Evolutionary conservation across 441 rosid genomes (phyloP), one percentile per base, ranked within the genome.

Genomic region (Omphalea diandra): DNA sequence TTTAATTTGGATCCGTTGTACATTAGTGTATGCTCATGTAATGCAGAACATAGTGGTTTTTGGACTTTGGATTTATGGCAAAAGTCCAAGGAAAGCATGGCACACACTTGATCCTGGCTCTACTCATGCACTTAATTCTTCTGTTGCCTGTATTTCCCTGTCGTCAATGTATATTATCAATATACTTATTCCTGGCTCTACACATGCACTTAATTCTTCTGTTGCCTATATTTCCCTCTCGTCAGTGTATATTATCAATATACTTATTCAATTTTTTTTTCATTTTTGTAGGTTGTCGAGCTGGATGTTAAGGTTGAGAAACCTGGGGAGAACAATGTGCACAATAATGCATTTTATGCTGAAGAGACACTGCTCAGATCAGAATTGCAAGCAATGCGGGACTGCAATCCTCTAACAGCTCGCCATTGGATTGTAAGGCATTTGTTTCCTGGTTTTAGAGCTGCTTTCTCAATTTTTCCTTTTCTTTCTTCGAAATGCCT

Each of bases 361-460:
- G 88, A 89, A 76, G 95, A 91, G 84, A 84, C 78, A 43, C 67
- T 91, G 60, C 90, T 91, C 57, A 83, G 60, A 79, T 83, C 91
- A 2, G 97, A 91, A 76, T 64, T 80, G 78, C 80, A 85, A 80
- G 97, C 95, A 18, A 89, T 75, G 90, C 84, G 97, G 72, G 91
- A 85, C 69, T 89, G 95, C 67, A 85, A 87, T 75, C 90, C 95
- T 60, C 71, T 83, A 75, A 70, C 87, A 24, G 97, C 95, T 52
- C 91, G 97, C 77, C 95, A 87, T 64, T 91, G 97, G 97, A 87
- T 89, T 73, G 97, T 91, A 86, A 82, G 97, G 49, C 73, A 57
- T 63, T 60, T 55, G 52, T 62, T 43, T 65, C 40, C 47, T 33
- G 7, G 12, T 15, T 67, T 41, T 68, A 32, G 35, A 53, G 32